Percentiles rank a stretch among this genome's conserved stretches.
phyloP scores from a whole-genome alignment of 352 stramenopile genomes.

The Hyaloperonospora brassicae region DNA sequence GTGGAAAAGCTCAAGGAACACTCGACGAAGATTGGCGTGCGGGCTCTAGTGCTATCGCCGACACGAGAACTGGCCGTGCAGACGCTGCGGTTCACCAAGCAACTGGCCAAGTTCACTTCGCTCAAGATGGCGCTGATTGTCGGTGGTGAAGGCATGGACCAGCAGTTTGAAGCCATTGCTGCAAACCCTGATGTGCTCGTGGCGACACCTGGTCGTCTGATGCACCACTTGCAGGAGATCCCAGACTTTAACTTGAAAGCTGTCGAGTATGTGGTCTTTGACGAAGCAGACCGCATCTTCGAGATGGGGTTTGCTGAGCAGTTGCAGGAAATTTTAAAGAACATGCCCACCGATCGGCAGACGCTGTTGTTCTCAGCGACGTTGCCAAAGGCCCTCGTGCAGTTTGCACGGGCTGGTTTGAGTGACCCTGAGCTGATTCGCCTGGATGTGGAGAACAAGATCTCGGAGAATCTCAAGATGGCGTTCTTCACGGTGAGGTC shows the following conservation, averaged over 20 bases:
- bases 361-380: constrained; percentile 95
- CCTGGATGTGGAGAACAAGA: constrained; percentile 96
- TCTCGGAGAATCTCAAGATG: constrained; percentile 96
- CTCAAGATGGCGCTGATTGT: constrained; percentile 91
- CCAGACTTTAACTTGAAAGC: constrained; percentile 89
- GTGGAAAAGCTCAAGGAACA: constrained; percentile 95
- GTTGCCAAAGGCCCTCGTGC: constrained; percentile 93
- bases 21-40: constrained; percentile 80
- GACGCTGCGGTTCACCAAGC: constrained; percentile 88
- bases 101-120: constrained; percentile 87
- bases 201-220: constrained; percentile 91
- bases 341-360: constrained; percentile 81
- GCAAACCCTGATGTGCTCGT: constrained; percentile 92
- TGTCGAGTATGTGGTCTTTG: constrained; percentile 93
- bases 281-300: constrained; percentile 99
- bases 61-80: constrained; percentile 98
- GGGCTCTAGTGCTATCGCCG: constrained; percentile 90
- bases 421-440: constrained; percentile 95
- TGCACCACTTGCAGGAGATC: constrained; percentile 92
- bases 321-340: constrained; percentile 90
- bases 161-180: constrained; percentile 94
- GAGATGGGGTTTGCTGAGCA: constrained; percentile 99
- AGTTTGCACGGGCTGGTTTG: constrained; percentile 98
- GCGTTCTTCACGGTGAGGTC: constrained; percentile 95
- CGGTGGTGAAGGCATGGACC: constrained; percentile 97